phyloP scores from a whole-genome alignment of 345 rosid genomes.

The Zanthoxylum bungeanum region DNA sequence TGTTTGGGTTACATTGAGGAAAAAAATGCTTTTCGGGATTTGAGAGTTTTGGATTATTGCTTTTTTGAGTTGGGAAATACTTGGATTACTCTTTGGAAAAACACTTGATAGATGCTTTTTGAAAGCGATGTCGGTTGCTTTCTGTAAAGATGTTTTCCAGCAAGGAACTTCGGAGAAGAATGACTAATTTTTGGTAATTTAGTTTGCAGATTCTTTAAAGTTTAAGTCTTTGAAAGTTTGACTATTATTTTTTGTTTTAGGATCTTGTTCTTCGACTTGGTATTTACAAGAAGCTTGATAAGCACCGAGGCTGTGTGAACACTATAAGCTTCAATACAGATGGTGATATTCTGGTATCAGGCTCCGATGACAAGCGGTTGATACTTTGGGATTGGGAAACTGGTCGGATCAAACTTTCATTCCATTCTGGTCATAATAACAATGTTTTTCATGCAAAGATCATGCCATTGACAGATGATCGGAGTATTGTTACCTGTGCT shows the following conservation, averaged over 20 bases:
- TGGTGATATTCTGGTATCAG: conserved; percentile 69
- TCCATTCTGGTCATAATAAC: conserved; percentile 61
- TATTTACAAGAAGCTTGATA: conserved; percentile 49
- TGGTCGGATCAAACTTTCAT: conserved; percentile 57
- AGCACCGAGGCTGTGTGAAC: conserved; percentile 85
- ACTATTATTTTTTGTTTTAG: conserved; percentile 29
- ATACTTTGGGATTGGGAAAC: conserved; percentile 84
- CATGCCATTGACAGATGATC: conserved; percentile 79
- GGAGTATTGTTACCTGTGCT: conserved; percentile 81
- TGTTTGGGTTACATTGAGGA: neutral
- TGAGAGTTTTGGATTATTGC: neutral
- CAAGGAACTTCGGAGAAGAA: neutral
- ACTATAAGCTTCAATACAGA: conserved; percentile 59
- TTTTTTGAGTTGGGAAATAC: neutral
- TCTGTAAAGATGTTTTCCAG: neutral
- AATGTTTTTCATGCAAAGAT: conserved; percentile 88
- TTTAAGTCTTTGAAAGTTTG: neutral
- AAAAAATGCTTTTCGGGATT: neutral
- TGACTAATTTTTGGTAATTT: neutral
- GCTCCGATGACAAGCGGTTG: conserved; percentile 76
- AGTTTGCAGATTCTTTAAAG: neutral
- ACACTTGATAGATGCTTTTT: too few relatives aligned
- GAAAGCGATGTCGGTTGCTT: too few relatives aligned
- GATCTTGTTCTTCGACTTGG: conserved; percentile 72
- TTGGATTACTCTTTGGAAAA: too few relatives aligned